Percentiles rank a stretch among this genome's conserved stretches.
These are phyloP conservation scores for Candida buenavistaensis DNA, from an alignment of 1,139 yeast species.

Conservation along the genomic window DNA sequence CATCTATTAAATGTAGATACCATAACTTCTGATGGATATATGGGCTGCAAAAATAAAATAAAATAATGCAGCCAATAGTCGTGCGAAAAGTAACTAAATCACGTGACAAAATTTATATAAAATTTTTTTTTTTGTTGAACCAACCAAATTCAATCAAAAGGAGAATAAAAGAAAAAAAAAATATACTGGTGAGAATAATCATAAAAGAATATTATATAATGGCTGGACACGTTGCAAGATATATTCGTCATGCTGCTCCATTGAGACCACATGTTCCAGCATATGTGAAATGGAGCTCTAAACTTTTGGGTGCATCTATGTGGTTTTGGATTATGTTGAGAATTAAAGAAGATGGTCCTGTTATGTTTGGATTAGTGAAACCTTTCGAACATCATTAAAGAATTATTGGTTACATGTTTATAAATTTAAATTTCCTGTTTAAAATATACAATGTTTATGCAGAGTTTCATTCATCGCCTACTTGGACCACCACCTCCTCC, in stretches of 20 bases:
- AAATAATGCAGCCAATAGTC: background rate
- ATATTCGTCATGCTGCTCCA: constrained; percentile 54
- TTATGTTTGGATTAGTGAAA: constrained; percentile 50
- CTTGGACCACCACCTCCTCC: constrained; percentile 6
- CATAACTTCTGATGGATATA: too few species aligned
- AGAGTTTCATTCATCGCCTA: too few species aligned
- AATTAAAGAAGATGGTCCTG: constrained; percentile 68
- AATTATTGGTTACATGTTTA: background rate
- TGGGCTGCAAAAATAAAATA: constrained; percentile 2
- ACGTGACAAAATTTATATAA: background rate
- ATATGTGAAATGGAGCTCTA: constrained; percentile 58
- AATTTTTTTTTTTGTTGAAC: constrained; percentile 7
- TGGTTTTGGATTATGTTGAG: constrained; percentile 86
- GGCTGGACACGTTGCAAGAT: constrained; percentile 48
- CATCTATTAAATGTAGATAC: too few species aligned
- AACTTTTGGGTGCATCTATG: constrained; percentile 76
- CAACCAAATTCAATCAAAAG: constrained; percentile 16
- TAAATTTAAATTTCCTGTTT: too few species aligned
- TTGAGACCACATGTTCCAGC: constrained; percentile 57
- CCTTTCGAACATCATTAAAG: constrained; percentile 40
- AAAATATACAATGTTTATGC: too few species aligned
- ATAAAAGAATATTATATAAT: constrained; percentile 14
- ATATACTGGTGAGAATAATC: background rate
- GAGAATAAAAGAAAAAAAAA: background rate
- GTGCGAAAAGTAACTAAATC: background rate